Conservation (phyloP, 2,329 filamentous ascomycete species). For the Leptographium radiaticola region DNA sequence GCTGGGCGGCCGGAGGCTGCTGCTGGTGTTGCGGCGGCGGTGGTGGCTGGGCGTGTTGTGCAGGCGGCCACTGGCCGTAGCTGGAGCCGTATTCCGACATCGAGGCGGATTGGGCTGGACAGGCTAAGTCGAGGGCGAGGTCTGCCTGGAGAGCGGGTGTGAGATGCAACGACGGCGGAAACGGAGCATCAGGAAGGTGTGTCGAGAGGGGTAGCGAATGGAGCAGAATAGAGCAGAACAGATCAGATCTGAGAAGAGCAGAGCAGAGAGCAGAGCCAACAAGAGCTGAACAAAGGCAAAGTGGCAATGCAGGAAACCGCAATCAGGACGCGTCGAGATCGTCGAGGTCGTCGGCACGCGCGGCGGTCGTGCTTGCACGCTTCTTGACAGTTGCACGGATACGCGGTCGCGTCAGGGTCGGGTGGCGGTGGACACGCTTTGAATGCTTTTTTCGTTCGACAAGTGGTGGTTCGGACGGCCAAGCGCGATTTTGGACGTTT, state of each 20-base stretch:
- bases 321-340: neutral
- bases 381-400: no score
- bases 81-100: slow-evolving; percentile 28
- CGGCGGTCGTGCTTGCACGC: no score
- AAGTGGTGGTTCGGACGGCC: neutral
- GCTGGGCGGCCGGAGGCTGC: neutral
- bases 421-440: no score
- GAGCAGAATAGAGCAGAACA: no score
- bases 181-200: no score
- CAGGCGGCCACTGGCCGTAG: slow-evolving; percentile 16
- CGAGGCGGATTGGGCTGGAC: neutral
- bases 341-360: no score
- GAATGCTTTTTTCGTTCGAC: no score
- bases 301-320: no score
- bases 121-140: neutral
- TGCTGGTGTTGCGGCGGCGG: neutral
- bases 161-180: neutral
- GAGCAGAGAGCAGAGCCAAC: no score
- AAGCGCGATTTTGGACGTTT: neutral
- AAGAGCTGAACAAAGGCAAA: no score
- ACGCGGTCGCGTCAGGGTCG: no score
- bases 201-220: neutral
- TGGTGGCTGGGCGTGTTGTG: neutral
- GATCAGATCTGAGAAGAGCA: no score
- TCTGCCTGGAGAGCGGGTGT: neutral